Conservation (phyloP, 768 basidiomycete genomes). For the Melanogaster broomeanus region DNA sequence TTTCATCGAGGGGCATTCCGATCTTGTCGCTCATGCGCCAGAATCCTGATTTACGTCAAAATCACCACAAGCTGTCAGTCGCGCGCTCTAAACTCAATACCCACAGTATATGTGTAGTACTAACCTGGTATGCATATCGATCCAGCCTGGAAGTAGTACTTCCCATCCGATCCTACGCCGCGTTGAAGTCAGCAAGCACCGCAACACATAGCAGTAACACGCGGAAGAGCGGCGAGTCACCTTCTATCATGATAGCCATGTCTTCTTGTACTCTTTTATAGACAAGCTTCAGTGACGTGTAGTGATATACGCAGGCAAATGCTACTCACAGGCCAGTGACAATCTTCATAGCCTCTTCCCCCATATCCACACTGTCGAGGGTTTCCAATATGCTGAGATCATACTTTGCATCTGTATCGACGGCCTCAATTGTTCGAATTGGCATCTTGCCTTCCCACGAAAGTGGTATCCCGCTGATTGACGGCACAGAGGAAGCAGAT, state of each 20-base stretch:
- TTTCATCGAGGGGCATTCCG: slow-evolving; percentile 69
- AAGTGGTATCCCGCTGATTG: slow-evolving; percentile 23
- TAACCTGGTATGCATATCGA: slow-evolving; percentile 64
- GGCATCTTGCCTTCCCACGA: slow-evolving; percentile 47
- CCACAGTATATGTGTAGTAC: no score
- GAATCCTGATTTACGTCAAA: slow-evolving; percentile 47
- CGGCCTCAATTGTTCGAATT: slow-evolving; percentile 53
- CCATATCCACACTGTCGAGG: slow-evolving; percentile 23
- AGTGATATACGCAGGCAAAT: neutral
- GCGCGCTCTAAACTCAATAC: no score
- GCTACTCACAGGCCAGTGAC: slow-evolving; percentile 58
- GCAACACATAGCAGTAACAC: slow-evolving; percentile 12
- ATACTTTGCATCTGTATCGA: slow-evolving; percentile 49
- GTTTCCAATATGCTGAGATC: slow-evolving; percentile 41
- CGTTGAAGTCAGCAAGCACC: slow-evolving; percentile 17
- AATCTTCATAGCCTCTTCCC: slow-evolving; percentile 59
- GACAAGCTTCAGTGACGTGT: slow-evolving; percentile 5
- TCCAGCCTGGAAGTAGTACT: slow-evolving; percentile 75
- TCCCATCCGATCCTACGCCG: slow-evolving; percentile 58
- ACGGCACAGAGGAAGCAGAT: slow-evolving; percentile 9
- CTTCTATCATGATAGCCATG: slow-evolving; percentile 62
- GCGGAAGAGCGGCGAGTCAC: slow-evolving; percentile 26
- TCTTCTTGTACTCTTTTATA: slow-evolving; percentile 54
- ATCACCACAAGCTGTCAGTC: slow-evolving; percentile 3
- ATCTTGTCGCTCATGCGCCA: slow-evolving; percentile 81